Percentiles rank a stretch among this genome's conserved stretches.
Evolutionary conservation across 805 yeast species (phyloP).

Genomic region (Myxozyma melibiosi): DNA sequence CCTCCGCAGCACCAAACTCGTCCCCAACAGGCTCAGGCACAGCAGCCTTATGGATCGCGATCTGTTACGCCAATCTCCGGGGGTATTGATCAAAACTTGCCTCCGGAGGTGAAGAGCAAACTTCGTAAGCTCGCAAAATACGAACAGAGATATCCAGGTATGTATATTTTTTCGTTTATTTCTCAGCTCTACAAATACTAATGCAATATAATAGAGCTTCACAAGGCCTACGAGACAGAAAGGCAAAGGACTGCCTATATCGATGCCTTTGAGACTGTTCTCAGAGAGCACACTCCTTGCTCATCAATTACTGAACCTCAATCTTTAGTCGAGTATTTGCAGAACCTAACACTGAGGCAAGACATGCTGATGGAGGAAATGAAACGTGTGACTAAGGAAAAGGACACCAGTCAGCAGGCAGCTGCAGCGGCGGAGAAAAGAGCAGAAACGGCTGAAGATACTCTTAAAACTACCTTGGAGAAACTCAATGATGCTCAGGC

Average conservation of each 20-base stretch:
- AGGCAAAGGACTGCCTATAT: conserved; percentile 66
- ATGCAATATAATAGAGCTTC: conserved; percentile 42
- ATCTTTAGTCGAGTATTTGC: conserved; percentile 67
- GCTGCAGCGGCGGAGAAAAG: neutral
- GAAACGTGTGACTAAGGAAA: conserved; percentile 46
- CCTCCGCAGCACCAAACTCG: neutral
- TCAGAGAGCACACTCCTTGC: conserved; percentile 81
- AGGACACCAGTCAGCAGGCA: conserved; percentile 15
- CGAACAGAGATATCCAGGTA: conserved; percentile 84
- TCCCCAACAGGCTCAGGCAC: neutral
- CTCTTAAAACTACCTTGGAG: neutral
- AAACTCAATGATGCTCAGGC: conserved; percentile 7
- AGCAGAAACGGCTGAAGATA: neutral
- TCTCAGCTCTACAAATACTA: neutral
- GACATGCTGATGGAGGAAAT: conserved; percentile 67
- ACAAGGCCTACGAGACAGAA: conserved; percentile 83
- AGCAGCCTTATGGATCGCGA: neutral
- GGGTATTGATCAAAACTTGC: neutral
- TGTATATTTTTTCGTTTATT: neutral
- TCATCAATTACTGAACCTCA: conserved; percentile 73
- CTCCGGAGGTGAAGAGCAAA: conserved; percentile 44
- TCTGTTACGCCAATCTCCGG: conserved; percentile 2
- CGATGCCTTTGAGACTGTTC: conserved; percentile 62
- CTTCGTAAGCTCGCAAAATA: conserved; percentile 78
- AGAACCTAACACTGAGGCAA: conserved; percentile 61